Evolutionary conservation across 345 rosid species (phyloP).

Genomic region (Sisymbrium irio): DNA sequence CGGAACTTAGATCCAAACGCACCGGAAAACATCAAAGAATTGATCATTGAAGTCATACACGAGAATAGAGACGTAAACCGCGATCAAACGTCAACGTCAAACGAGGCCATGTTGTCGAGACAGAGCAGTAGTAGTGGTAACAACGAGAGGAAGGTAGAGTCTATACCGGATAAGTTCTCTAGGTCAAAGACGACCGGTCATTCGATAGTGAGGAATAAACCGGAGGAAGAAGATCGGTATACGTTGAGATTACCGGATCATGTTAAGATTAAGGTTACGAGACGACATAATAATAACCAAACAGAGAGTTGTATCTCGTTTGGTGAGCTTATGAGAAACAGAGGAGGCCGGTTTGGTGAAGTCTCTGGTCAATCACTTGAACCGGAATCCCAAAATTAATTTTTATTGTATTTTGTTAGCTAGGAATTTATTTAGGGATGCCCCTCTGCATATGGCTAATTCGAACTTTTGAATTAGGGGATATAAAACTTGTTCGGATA

Average conservation of each 20-base stretch:
- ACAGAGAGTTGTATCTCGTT: conserved; percentile 61
- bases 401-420: neutral
- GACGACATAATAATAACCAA: conserved; percentile 36
- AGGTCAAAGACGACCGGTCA: conserved; percentile 82
- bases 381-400: conserved; percentile 11
- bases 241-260: conserved; percentile 56
- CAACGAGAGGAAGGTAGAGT: conserved; percentile 10
- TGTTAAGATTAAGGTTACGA: conserved; percentile 44
- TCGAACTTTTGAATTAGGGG: too few relatives aligned
- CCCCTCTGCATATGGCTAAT: too few relatives aligned
- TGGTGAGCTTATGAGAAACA: conserved; percentile 45
- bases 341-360: conserved; percentile 30
- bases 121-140: conserved; percentile 15
- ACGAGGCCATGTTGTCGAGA: conserved; percentile 1
- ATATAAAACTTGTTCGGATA: too few relatives aligned
- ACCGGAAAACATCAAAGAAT: conserved; percentile 28
- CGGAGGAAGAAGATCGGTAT: conserved; percentile 46
- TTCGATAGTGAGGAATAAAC: conserved; percentile 39
- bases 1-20: conserved; percentile 49
- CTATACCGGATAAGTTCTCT: conserved; percentile 37
- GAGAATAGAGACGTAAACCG: conserved; percentile 23
- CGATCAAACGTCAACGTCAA: neutral
- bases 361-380: conserved; percentile 34
- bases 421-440: too few relatives aligned
- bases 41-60: conserved; percentile 44